Evolutionary conservation across 2,329 filamentous ascomycete genomes (phyloP).

Genomic region (Fusarium torreyae): DNA sequence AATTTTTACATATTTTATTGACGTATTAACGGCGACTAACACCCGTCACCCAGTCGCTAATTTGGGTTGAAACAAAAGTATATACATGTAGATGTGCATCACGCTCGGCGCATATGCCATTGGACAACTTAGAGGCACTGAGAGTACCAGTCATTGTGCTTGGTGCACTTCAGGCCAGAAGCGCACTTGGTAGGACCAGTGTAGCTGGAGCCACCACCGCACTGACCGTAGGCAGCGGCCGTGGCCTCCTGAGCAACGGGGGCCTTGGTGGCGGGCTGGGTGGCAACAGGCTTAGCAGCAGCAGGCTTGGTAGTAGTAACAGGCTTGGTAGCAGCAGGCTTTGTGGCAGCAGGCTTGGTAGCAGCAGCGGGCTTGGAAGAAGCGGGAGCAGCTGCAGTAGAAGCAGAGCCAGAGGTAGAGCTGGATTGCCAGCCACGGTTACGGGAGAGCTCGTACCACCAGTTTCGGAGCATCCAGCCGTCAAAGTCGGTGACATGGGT

Average conservation of each 20-base stretch:
- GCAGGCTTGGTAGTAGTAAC: background rate
- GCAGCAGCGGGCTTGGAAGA: background rate
- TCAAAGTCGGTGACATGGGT: constrained; percentile 63
- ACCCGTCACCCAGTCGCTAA: background rate
- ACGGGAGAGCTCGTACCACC: constrained; percentile 59
- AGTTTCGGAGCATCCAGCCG: constrained; percentile 65
- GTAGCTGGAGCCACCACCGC: constrained; percentile 45
- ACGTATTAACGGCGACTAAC: no score
- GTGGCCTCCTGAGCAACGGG: background rate
- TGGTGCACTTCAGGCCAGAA: constrained; percentile 40
- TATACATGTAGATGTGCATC: constrained; percentile 14
- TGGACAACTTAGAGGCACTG: constrained; percentile 42
- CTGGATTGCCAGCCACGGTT: constrained; percentile 49
- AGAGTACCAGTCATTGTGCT: constrained; percentile 48
- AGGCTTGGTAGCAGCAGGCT: background rate
- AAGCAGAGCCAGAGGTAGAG: background rate
- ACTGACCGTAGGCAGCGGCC: constrained; percentile 34
- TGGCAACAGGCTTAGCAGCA: background rate
- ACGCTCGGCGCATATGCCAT: background rate
- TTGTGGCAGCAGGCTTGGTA: background rate
- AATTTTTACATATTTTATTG: no score
- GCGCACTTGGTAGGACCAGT: constrained; percentile 45
- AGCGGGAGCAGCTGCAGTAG: constrained; percentile 6
- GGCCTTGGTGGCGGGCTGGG: background rate
- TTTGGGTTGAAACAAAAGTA: constrained; percentile 6